Conservation (phyloP, 306 rosid species). For the Bauhinia variegata region DNA sequence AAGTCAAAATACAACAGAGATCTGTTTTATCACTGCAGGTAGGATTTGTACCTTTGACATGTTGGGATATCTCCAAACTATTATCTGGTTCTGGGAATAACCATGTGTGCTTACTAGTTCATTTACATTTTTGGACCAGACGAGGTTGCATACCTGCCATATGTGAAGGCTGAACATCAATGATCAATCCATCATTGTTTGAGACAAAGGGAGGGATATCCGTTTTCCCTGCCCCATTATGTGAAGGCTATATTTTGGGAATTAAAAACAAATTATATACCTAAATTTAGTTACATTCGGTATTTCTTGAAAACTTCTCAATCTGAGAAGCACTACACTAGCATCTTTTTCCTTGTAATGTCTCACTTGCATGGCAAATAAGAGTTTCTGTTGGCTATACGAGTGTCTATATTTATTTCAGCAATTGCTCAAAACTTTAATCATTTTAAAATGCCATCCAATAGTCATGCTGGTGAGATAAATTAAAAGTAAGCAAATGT, state of each 20-base stretch:
- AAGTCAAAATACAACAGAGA: slow-evolving; percentile 11
- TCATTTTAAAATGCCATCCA: neutral
- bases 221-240: neutral
- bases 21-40: slow-evolving; percentile 10
- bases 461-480: slow-evolving; percentile 19
- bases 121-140: slow-evolving; percentile 97
- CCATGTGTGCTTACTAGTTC: slow-evolving; percentile 99
- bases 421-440: slow-evolving; percentile 16
- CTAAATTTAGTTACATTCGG: slow-evolving; percentile 2
- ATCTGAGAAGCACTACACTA: neutral
- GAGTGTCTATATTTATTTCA: neutral
- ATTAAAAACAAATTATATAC: neutral
- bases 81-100: slow-evolving; percentile 96
- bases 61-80: slow-evolving; percentile 97
- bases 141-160: slow-evolving; percentile 94
- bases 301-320: neutral
- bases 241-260: neutral
- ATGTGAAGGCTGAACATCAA: slow-evolving; percentile 18
- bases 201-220: neutral
- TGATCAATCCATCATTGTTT: too few relatives aligned
- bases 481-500: slow-evolving; percentile 6
- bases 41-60: slow-evolving; percentile 83
- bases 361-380: slow-evolving; percentile 20
- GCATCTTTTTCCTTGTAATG: neutral
- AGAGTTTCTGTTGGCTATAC: neutral